A percentile compares a stretch with the other conserved stretches of the same genome.
Conservation (phyloP, 352 stramenopile species). For the Pythium pyrilobum region DNA sequence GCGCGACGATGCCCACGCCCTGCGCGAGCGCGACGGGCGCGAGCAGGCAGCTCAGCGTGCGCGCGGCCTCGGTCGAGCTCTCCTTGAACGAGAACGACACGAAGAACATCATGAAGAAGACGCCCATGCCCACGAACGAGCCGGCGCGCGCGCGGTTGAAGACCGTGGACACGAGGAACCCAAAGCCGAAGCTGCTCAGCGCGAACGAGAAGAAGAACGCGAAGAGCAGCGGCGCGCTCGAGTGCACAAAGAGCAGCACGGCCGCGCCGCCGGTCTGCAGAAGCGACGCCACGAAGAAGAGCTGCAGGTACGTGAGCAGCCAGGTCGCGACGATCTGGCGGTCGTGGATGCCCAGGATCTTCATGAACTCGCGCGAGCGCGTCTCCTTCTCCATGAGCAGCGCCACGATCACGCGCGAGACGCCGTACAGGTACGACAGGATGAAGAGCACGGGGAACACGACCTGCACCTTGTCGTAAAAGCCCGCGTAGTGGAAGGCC, state of each 20-base stretch:
- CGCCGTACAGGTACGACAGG: constrained; percentile 90
- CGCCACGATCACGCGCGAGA: constrained; percentile 86
- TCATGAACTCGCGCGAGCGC: constrained; percentile 86
- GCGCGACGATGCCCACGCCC: constrained; percentile 55
- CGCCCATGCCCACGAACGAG: constrained; percentile 62
- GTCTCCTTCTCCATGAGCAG: constrained; percentile 92
- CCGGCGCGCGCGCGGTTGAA: constrained; percentile 52
- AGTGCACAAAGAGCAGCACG: constrained; percentile 42
- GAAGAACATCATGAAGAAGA: constrained; percentile 81
- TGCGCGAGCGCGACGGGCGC: constrained; percentile 69
- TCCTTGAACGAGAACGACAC: constrained; percentile 72
- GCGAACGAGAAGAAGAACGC: constrained; percentile 74
- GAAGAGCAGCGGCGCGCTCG: constrained; percentile 36
- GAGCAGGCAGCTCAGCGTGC: constrained; percentile 39
- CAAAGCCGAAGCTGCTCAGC: constrained; percentile 71
- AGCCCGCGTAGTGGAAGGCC: constrained; percentile 51
- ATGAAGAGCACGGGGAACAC: constrained; percentile 90
- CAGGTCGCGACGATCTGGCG: constrained; percentile 42
- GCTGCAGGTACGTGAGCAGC: constrained; percentile 75
- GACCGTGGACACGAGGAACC: constrained; percentile 64
- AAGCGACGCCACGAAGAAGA: constrained; percentile 41
- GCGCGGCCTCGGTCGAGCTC: constrained; percentile 21
- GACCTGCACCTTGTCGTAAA: constrained; percentile 72
- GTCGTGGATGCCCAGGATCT: constrained; percentile 87
- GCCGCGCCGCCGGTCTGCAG: constrained; percentile 37